Conservation (phyloP, 23 red algal genomes). For the Gracilaria caudata region DNA sequence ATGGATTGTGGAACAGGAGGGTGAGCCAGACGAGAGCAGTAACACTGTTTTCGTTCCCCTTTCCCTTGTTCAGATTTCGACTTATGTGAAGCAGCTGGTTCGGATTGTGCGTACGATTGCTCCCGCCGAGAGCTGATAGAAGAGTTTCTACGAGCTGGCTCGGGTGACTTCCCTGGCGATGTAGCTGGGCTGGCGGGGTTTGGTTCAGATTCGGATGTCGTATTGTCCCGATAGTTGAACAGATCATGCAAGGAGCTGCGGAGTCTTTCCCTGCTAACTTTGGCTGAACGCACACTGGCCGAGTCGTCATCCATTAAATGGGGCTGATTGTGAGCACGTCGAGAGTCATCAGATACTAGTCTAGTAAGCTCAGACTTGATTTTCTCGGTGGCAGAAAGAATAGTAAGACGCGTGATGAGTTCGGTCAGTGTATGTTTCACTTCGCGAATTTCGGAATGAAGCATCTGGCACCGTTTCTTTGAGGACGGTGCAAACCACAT, state of each 20-base stretch:
- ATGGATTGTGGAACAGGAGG: not conserved
- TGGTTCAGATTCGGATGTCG: not conserved
- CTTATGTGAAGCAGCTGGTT: not conserved
- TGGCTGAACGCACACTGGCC: not conserved
- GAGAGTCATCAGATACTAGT: not conserved
- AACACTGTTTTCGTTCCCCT: not conserved
- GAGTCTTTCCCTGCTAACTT: conserved; percentile 1
- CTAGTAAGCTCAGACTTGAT: conserved; percentile 8
- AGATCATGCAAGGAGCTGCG: conserved; percentile 18
- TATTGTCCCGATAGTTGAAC: not conserved
- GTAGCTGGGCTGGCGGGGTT: not conserved
- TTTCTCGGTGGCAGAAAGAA: conserved; percentile 36
- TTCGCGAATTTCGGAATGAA: conserved; percentile 24
- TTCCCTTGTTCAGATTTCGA: not conserved
- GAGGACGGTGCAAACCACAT: conserved; percentile 27
- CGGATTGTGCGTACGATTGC: not conserved
- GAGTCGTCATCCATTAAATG: not conserved
- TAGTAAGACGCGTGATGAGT: conserved; percentile 25
- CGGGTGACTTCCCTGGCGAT: not conserved
- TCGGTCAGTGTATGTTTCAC: conserved; percentile 5
- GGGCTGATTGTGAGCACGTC: too few relatives aligned
- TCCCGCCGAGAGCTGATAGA: not conserved
- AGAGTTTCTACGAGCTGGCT: not conserved
- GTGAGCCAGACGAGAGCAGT: not conserved
- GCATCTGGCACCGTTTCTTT: not conserved